A percentile compares a stretch with the other conserved stretches of the same genome.
Evolutionary conservation across 208 protist species (phyloP).

Genomic region (Trypanosoma caninum): DNA sequence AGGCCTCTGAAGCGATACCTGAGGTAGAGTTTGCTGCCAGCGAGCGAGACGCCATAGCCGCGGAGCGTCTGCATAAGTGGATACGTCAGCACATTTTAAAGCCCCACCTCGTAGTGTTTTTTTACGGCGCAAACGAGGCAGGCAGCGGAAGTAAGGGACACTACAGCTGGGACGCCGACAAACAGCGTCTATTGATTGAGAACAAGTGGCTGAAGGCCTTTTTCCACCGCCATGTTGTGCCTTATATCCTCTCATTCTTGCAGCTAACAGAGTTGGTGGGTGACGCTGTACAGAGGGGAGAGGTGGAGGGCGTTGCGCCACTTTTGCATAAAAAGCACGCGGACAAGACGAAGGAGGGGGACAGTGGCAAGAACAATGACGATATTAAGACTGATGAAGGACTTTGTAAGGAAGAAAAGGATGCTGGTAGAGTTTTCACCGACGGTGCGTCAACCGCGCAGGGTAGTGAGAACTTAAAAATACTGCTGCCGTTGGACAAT

Average conservation of each 20-base stretch:
- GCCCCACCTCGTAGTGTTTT: conserved; percentile 46
- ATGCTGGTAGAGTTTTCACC: not conserved
- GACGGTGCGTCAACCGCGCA: not conserved
- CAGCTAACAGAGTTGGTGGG: conserved; percentile 35
- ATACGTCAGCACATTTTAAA: conserved; percentile 37
- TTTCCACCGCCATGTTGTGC: conserved; percentile 55
- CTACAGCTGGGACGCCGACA: not conserved
- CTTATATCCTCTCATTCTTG: conserved; percentile 38
- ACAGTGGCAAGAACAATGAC: not conserved
- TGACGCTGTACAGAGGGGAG: conserved; percentile 2
- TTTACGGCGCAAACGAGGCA: conserved; percentile 40
- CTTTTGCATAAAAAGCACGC: not conserved
- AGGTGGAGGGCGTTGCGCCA: conserved; percentile 8
- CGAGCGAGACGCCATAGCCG: conserved; percentile 37
- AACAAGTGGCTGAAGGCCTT: conserved; percentile 63
- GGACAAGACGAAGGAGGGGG: not conserved
- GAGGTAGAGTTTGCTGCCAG: conserved; percentile 72
- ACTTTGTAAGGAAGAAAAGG: not conserved
- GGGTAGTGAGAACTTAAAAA: not conserved
- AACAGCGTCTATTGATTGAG: conserved; percentile 37
- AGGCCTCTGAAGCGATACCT: conserved; percentile 54
- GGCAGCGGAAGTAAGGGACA: not conserved
- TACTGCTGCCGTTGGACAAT: not conserved
- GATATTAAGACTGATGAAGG: too few relatives aligned
- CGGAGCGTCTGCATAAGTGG: conserved; percentile 49